Evolutionary conservation across 2,329 filamentous ascomycete genomes (phyloP), one percentile per base, ranked within the genome.

Genomic region (Samsoniella hepiali): DNA sequence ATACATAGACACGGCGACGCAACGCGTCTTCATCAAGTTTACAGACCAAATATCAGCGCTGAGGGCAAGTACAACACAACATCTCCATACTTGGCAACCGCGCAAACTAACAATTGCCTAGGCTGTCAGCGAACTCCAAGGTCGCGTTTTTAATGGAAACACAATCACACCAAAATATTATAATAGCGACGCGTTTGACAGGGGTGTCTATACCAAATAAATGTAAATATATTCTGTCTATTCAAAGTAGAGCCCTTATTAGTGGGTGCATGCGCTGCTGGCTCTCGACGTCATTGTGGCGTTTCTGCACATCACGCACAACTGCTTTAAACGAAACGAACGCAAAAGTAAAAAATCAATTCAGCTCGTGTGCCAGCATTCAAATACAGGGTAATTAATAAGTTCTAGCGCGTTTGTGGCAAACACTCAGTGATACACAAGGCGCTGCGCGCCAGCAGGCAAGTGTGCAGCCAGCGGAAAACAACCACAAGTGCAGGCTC

Each of bases 11-110:
- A 80, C 86, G 51, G 78, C 83, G 67, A 81, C 80, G 56, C 77
- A 80, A 13, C 85, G 87, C 60, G 95, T 99, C 5, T 98, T 97
- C 75, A 92, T 99, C 74, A 91, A 96, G 74, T 99, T 98, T 73
- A 94, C 91, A 2, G 90, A 90, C 68, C 86, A 89, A 70, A 81
- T 98, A 61, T 95, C 91, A 53, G 95, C 93, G 15, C 77, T 98
- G 64, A 84, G 93, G 69, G 91, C 93, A 81, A 79, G 58, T 44
- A 31, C 10, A 27, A 5, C 31, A 15, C 38, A 22, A 22, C 38
- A 15, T 40, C 34, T 38, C 9, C 7, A 5, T 27, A 13, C 17
- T 5, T 17, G 7, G 17, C 5, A 5, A 38, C 8, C 10, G 11
- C 56, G 27, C 8, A 9, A 22, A 3, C 58, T 62, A 55, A 62